Evolutionary conservation across 129 eudicot species (phyloP), one percentile per base, ranked within the genome.

Genomic region (Saussurea involucrata): DNA sequence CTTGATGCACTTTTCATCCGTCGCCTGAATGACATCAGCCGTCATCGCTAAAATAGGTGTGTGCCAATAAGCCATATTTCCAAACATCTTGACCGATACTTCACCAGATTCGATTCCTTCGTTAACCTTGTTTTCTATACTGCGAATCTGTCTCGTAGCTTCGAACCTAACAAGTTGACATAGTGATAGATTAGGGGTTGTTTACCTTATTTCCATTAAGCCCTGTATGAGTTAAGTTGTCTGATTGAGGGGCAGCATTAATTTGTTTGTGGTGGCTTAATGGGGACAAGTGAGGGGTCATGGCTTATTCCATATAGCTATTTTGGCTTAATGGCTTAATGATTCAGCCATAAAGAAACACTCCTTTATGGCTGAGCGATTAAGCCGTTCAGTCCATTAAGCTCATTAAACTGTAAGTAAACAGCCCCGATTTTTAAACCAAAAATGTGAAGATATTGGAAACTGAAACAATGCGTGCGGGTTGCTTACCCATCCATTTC

Each of bases 21-120:
- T 89, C 25, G 96, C 96, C 72, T 91, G 98, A 74, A 88, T 88
- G 5, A 95, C 99, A 78, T 95, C 97, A 6, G 95, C 99, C 13
- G 99, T 95, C 99, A 95, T 92, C 21, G 99, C 99, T 42, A 95
- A 75, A 77, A 91, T 91, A n/a, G 96, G 98, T 7, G 89, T 86
- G 72, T 86, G 98, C 98, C 98, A 94, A 69, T 75, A 70, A 53
- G 76, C 58, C 77, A 75, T 74, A 34, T 78, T 76, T 36, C 21
- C 72, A 71, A 68, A 69, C 46, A 28, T 73, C 34, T 76, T 83
- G 24, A 6, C 31, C 0, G 84, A 11, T 71, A 65, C 76, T 78
- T 85, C 88, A 57, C 83, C 82, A 0, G 80, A 82, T 18, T 61
- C 60, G 8, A 80, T 83, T 34, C 71, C 75, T 66, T 69, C 80